Conservation (phyloP, 495 filamentous ascomycete species). For the Durotheca rogersii region DNA sequence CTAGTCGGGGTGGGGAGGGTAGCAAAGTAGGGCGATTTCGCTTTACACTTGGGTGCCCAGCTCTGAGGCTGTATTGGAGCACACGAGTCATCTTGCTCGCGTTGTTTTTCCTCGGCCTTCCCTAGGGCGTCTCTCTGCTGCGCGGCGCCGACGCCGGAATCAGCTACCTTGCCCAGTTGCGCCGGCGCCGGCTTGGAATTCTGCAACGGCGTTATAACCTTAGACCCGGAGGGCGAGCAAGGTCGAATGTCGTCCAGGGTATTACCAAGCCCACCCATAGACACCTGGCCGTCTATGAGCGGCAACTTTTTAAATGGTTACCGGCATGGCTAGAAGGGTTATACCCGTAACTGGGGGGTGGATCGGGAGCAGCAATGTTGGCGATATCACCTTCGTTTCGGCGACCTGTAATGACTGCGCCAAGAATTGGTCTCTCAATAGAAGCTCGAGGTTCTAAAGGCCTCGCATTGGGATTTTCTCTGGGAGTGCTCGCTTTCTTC, state of each 20-base stretch:
- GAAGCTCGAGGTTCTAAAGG: neutral
- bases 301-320: slow-evolving; percentile 29
- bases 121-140: neutral
- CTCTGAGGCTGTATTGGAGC: neutral
- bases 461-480: too few relatives aligned
- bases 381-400: neutral
- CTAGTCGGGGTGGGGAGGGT: slow-evolving; percentile 1
- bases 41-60: slow-evolving; percentile 17
- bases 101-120: neutral
- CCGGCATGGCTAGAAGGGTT: neutral
- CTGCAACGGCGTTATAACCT: slow-evolving; percentile 2
- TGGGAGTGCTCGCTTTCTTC: neutral
- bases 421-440: neutral
- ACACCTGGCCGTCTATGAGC: slow-evolving; percentile 41
- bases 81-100: neutral
- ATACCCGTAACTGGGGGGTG: too few relatives aligned
- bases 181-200: neutral
- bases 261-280: slow-evolving; percentile 36
- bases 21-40: slow-evolving; percentile 52
- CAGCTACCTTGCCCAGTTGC: neutral
- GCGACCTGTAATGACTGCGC: neutral
- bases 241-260: slow-evolving; percentile 26
- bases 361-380: too few relatives aligned
- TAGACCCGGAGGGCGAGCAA: neutral
- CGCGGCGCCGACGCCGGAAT: neutral